Evolutionary conservation across 2,329 filamentous ascomycete species (phyloP).

Genomic region (Canariomyces notabilis): DNA sequence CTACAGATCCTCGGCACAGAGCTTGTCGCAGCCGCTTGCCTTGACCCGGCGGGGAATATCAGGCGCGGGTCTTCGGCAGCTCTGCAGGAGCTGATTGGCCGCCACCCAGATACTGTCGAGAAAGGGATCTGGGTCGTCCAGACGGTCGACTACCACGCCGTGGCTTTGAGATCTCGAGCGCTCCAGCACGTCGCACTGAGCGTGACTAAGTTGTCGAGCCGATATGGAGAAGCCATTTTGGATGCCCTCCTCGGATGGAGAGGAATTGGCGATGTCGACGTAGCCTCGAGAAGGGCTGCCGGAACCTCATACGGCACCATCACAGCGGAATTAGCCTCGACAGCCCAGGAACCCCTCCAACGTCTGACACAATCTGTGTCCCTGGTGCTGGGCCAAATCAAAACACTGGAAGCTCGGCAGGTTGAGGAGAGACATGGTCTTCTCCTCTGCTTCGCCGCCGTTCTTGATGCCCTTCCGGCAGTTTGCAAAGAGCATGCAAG

Average conservation of each 20-base stretch:
- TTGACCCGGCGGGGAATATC: slow-evolving; percentile 91
- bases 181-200: slow-evolving; percentile 70
- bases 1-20: slow-evolving; percentile 76
- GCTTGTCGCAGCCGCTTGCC: slow-evolving; percentile 72
- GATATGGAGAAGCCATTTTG: slow-evolving; percentile 65
- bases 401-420: slow-evolving; percentile 49
- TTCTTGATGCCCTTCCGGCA: slow-evolving; percentile 47
- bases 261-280: slow-evolving; percentile 77
- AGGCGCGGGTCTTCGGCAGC: slow-evolving; percentile 88
- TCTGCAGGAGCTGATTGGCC: slow-evolving; percentile 86
- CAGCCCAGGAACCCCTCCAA: slow-evolving; percentile 20
- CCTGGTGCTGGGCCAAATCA: slow-evolving; percentile 41
- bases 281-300: slow-evolving; percentile 65
- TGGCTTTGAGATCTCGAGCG: slow-evolving; percentile 79
- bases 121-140: slow-evolving; percentile 85
- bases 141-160: slow-evolving; percentile 85
- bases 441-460: slow-evolving; percentile 54
- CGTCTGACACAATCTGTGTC: slow-evolving; percentile 33
- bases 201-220: slow-evolving; percentile 61
- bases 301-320: slow-evolving; percentile 64
- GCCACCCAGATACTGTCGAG: slow-evolving; percentile 79
- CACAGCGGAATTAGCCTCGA: slow-evolving; percentile 36
- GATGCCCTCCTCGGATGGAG: slow-evolving; percentile 76
- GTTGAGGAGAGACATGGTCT: slow-evolving; percentile 67
- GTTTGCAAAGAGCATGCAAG: background rate